Conservation (phyloP, 805 yeast genomes). For the Barnettozyma vustinii region DNA sequence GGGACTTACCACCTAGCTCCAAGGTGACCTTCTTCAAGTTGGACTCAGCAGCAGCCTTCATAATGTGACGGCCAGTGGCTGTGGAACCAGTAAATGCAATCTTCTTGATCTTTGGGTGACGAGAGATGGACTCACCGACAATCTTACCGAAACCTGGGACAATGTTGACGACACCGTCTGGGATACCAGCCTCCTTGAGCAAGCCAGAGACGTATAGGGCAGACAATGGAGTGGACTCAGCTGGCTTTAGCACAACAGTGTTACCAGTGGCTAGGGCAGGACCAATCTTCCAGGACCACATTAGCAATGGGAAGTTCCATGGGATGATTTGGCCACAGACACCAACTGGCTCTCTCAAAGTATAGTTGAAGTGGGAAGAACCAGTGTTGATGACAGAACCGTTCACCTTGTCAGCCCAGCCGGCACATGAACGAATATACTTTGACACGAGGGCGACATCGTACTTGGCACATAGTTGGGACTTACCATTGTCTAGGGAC, state of each 20-base stretch:
- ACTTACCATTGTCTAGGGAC: constrained; percentile 87
- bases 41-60: constrained; percentile 74
- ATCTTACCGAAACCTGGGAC: constrained; percentile 76
- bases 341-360: constrained; percentile 79
- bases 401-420: constrained; percentile 66
- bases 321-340: constrained; percentile 88
- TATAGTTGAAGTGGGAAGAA: constrained; percentile 53
- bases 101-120: constrained; percentile 67
- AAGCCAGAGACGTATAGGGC: constrained; percentile 64
- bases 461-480: constrained; percentile 63
- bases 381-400: constrained; percentile 62
- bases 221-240: constrained; percentile 83
- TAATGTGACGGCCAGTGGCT: constrained; percentile 76
- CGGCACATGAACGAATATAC: constrained; percentile 80
- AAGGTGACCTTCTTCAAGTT: constrained; percentile 86
- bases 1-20: constrained; percentile 96
- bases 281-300: constrained; percentile 84
- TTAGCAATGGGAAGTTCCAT: constrained; percentile 89
- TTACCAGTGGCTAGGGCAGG: constrained; percentile 87
- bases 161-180: constrained; percentile 76
- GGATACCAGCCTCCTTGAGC: constrained; percentile 72
- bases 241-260: constrained; percentile 79
- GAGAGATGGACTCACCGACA: constrained; percentile 66
- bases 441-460: constrained; percentile 69
- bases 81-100: constrained; percentile 90